phyloP scores from a whole-genome alignment of 1,284 basidiomycete species.

The Paramarasmius palmivorus region DNA sequence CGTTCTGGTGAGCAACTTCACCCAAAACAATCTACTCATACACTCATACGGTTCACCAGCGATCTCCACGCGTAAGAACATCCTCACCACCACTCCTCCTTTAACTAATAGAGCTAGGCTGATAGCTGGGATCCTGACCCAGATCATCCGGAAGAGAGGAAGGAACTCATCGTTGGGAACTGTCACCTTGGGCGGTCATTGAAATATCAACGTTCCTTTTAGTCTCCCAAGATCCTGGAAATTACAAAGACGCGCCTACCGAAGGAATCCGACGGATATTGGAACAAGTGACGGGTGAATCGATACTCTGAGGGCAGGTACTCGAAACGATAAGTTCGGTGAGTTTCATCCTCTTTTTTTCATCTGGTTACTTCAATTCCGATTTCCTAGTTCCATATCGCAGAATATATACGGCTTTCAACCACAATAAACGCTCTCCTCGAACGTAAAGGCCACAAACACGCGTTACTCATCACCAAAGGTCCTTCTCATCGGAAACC shows the following conservation, averaged over 20 bases:
- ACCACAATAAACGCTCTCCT: conserved; percentile 97
- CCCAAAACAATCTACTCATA: conserved; percentile 39
- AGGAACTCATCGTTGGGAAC: conserved; percentile 81
- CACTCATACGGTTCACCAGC: conserved; percentile 44
- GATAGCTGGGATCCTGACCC: conserved; percentile 73
- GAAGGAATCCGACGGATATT: conserved; percentile 93
- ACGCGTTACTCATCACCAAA: conserved; percentile 89
- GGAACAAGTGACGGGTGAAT: conserved; percentile 71
- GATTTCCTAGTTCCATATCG: neutral
- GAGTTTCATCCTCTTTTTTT: conserved; percentile 15
- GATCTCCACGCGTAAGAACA: conserved; percentile 72
- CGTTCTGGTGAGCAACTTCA: conserved; percentile 9
- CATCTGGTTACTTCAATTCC: neutral
- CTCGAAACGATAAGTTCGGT: conserved; percentile 88
- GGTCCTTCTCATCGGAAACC: conserved; percentile 93
- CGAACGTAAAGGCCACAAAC: conserved; percentile 90
- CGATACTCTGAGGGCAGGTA: conserved; percentile 64
- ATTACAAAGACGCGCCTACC: conserved; percentile 93
- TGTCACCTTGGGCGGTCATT: conserved; percentile 34
- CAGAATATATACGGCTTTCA: conserved; percentile 90
- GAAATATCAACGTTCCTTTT: conserved; percentile 3
- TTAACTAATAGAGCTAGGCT: conserved; percentile 1
- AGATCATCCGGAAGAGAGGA: conserved; percentile 55
- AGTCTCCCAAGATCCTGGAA: conserved; percentile 86
- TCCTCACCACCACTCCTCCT: neutral